Base-by-base conservation (phyloP, 2,329 filamentous ascomycete species). In the Teratosphaeria epicoccoides region DNA sequence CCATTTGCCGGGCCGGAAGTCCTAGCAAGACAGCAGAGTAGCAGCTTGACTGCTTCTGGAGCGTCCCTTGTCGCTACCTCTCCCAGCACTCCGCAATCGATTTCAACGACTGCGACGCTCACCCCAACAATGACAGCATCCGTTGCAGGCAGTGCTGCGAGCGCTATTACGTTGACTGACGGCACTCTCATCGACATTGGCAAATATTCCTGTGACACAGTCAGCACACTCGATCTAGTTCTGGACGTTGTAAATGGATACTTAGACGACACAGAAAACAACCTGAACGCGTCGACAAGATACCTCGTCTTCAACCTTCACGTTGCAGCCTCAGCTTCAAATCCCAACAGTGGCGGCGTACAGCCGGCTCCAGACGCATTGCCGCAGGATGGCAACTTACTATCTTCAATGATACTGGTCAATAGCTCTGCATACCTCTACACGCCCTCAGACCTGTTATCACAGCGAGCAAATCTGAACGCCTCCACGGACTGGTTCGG, bases 241-340 rank as follows among this genome's bases (percentile, higher is more conserved):
- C 70, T 75, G 12, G 65, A 67, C 45, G 63, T 82, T 12, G 61
- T 84, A 6, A 60, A 68, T n/a, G 71, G 73, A 44, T 83, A 80
- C 57, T 70, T 84, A 45, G 60, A 68, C 11, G 61, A 63, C 5
- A 83, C 80, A 5, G 70, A 75, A 28, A 77, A 76, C 28, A 77
- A 77, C 5, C 66, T 82, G 28, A 75, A 74, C 20, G 79, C 80
- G 1, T 74, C 74, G 43, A 66, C 80, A 7, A 66, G 73, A 1
- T 76, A 75, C 56, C 57, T 85, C 1, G 71, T 74, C 3, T 63
- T 85, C 51, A 83, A 84, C 61, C 60, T 85, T 6, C 81, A 84
- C 67, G 76, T 75, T 22, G 79, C 81, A 4, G 66, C 72, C 6
- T 67, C 71, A 11, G 61, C 66, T 5, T 63, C 67, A 22, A 60